A percentile compares a stretch with the other conserved stretches of the same genome.
Conservation (phyloP, 129 eudicot species). For the Flaveria trinervia region DNA sequence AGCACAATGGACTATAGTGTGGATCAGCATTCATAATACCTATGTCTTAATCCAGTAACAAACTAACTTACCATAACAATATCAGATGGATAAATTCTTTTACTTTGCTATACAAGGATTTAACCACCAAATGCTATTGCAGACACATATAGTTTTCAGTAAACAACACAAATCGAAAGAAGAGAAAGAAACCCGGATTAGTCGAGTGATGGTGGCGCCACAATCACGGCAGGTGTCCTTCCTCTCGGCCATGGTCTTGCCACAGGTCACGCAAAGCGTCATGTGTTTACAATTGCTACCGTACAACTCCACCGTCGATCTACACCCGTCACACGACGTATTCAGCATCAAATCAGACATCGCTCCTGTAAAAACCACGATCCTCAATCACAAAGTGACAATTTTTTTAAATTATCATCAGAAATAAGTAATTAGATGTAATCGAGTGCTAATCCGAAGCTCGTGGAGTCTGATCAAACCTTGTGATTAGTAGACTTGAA, state of each 20-base stretch:
- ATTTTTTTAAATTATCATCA: too few relatives aligned
- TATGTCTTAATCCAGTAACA: too few relatives aligned
- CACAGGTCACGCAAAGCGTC: conserved; percentile 83
- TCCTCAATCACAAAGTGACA: neutral
- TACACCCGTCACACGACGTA: conserved; percentile 71
- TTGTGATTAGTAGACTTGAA: neutral
- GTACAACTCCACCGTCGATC: conserved; percentile 68
- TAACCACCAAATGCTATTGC: neutral
- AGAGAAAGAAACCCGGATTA: conserved; percentile 57
- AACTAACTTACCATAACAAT: too few relatives aligned
- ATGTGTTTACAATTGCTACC: conserved; percentile 97
- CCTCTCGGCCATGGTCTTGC: conserved; percentile 82
- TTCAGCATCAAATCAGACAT: conserved; percentile 86
- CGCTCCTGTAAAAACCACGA: neutral
- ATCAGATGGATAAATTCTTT: too few relatives aligned
- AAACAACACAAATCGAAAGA: neutral
- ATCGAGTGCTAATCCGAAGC: too few relatives aligned
- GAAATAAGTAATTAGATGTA: too few relatives aligned
- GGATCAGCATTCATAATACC: too few relatives aligned
- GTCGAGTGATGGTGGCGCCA: conserved; percentile 69
- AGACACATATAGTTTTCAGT: neutral
- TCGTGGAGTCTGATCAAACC: too few relatives aligned
- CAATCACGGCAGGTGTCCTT: conserved; percentile 77
- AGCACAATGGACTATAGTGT: too few relatives aligned
- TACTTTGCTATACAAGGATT: too few relatives aligned